Conservation (phyloP, 441 rosid genomes). For the Populus hybrid region DNA sequence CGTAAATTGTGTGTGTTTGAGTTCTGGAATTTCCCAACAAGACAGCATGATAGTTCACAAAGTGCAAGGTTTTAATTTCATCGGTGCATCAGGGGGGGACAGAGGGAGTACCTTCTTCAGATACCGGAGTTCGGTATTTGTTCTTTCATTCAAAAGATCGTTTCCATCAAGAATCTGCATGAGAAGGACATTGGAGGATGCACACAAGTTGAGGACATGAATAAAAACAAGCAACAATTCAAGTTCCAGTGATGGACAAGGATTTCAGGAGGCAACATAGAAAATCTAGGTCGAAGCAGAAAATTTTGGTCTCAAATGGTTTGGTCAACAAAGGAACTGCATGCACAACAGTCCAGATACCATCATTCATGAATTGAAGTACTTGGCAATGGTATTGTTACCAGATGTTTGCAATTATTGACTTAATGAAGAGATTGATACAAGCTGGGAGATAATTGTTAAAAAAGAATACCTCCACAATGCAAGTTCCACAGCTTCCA, state of each 20-base stretch:
- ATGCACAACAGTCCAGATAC: neutral
- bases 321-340: neutral
- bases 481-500: constrained; percentile 94
- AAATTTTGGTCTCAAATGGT: neutral
- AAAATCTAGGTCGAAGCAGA: neutral
- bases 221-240: neutral
- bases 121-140: constrained; percentile 57
- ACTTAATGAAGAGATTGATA: neutral
- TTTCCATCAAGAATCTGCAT: constrained; percentile 75
- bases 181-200: constrained; percentile 1
- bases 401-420: neutral
- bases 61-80: no score
- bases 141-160: constrained; percentile 77
- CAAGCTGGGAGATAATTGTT: neutral
- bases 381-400: neutral
- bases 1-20: no score
- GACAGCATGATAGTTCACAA: neutral
- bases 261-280: neutral
- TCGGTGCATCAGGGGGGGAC: neutral
- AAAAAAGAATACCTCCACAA: constrained; percentile 60
- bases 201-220: neutral
- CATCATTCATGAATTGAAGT: neutral
- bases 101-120: constrained; percentile 50
- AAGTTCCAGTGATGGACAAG: neutral
- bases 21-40: no score